phyloP scores from a whole-genome alignment of 768 basidiomycete genomes.

The Boletus rubroflammeus region DNA sequence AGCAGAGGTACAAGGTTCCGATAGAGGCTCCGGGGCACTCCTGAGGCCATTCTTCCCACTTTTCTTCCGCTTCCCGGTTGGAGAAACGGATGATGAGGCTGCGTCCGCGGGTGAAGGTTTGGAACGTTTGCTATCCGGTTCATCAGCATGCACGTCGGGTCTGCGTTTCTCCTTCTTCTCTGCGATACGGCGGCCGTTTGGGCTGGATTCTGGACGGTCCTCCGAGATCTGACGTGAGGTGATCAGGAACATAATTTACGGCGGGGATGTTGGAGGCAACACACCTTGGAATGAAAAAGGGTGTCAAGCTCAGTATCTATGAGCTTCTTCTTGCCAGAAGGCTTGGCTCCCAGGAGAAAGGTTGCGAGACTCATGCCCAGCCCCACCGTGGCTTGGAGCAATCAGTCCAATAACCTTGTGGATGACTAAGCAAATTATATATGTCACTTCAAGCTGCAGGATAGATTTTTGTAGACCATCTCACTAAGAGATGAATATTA shows the following conservation, averaged over 20 bases:
- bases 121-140: constrained; percentile 16
- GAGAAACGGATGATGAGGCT: constrained; percentile 22
- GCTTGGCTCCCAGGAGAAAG: constrained; percentile 40
- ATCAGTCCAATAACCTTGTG: not conserved
- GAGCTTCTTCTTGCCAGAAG: constrained; percentile 35
- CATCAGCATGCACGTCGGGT: constrained; percentile 11
- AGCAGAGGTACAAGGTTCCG: not conserved
- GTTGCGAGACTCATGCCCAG: constrained; percentile 54
- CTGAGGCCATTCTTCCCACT: constrained; percentile 6
- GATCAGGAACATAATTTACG: constrained; percentile 10
- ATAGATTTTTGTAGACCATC: too few species aligned
- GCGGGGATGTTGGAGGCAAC: constrained; percentile 13
- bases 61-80: constrained; percentile 12
- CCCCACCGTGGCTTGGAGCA: not conserved
- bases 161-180: constrained; percentile 15
- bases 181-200: not conserved
- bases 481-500: too few species aligned
- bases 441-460: too few species aligned
- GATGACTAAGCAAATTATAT: not conserved
- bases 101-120: constrained; percentile 6
- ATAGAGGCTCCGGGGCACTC: not conserved
- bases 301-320: constrained; percentile 63
- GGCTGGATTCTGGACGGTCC: not conserved
- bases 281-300: constrained; percentile 54
- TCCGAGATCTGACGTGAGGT: constrained; percentile 5